Conservation (phyloP, 192 early-diverging fungal species). For the Coemansia brasiliensis region DNA sequence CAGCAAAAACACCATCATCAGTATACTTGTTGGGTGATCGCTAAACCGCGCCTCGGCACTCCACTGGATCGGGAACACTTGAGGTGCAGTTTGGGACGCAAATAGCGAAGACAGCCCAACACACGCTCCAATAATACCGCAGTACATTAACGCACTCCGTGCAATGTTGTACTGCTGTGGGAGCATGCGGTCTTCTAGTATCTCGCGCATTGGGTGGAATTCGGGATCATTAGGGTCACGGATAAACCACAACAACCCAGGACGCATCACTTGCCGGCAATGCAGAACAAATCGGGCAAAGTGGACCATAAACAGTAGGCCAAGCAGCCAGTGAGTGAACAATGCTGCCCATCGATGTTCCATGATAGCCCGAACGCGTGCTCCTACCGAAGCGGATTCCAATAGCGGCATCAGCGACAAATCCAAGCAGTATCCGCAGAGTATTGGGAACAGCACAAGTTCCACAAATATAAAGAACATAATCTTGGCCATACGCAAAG, state of each 20-base stretch:
- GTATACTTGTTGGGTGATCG: constrained; percentile 69
- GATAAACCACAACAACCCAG: constrained; percentile 98
- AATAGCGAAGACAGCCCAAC: constrained; percentile 59
- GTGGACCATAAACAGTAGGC: constrained; percentile 92
- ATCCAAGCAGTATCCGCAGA: constrained; percentile 85
- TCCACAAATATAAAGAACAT: constrained; percentile 86
- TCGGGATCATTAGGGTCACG: constrained; percentile 95
- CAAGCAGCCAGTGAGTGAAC: constrained; percentile 89
- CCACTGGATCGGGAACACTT: constrained; percentile 35
- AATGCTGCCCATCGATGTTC: constrained; percentile 14
- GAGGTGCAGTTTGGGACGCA: constrained; percentile 11
- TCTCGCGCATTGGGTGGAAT: constrained; percentile 92
- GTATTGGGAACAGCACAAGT: constrained; percentile 80
- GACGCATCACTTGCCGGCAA: constrained; percentile 80
- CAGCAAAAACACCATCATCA: constrained; percentile 73
- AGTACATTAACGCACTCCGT: constrained; percentile 82
- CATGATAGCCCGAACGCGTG: constrained; percentile 45
- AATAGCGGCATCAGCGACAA: constrained; percentile 80
- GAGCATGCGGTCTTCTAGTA: constrained; percentile 74
- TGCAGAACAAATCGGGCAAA: constrained; percentile 85
- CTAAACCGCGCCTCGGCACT: constrained; percentile 32
- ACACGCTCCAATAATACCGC: constrained; percentile 70
- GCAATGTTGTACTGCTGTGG: constrained; percentile 83
- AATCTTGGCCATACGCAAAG: constrained; percentile 60
- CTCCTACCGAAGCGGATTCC: constrained; percentile 57